Base-by-base conservation (phyloP, 2,329 filamentous ascomycete genomes). In the Chrysosporium keratinophilum region DNA sequence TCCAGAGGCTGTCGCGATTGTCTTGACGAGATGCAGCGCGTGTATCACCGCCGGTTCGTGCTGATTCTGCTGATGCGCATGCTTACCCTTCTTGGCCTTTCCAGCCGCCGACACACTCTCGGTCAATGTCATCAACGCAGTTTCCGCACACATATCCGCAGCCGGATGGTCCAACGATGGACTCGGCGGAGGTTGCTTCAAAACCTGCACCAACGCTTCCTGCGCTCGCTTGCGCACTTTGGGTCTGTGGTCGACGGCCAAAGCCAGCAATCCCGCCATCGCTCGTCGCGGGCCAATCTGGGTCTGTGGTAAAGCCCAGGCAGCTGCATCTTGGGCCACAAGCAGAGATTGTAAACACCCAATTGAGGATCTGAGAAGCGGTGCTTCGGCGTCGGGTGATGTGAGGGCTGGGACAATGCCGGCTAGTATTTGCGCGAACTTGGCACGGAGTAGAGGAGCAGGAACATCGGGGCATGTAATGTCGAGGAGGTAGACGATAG, bases 211-310 rank as follows among this genome's bases (percentile, higher is more conserved):
- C 60, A 98, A 71, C 1, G 90, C 88, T 65, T 97, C 91, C 68
- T 95, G 88, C 5, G 93, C 88, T 69, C 90, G 78, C 79, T 93
- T 96, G 62, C 93, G 81, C 47, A 97, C 88, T 74, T 98, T 98
- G 1, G 93, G 93, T 54, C 91, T 79, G 58, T 83, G 85, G 66
- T 97, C 91, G 50, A 95, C 79, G 0, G 90, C 83, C 55, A 98
- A 78, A 60, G 83, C 85, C 61, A 98, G 75, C 57, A 98, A 78
- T 34, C 88, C 91, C 11, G 88, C 88, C 46, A 95, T 83, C 23
- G 90, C 93, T 56, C 90, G 78, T 59, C 93, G 83, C 5, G 93
- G 93, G 54, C 90, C 87, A 64, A 93, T 83, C 67, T 93, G 83
- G 50, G 82, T 84, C 58, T 87, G 83, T 35, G 88, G 83, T 39